Conservation (phyloP, 1,284 basidiomycete genomes). For the Heterobasidion parviporum region DNA sequence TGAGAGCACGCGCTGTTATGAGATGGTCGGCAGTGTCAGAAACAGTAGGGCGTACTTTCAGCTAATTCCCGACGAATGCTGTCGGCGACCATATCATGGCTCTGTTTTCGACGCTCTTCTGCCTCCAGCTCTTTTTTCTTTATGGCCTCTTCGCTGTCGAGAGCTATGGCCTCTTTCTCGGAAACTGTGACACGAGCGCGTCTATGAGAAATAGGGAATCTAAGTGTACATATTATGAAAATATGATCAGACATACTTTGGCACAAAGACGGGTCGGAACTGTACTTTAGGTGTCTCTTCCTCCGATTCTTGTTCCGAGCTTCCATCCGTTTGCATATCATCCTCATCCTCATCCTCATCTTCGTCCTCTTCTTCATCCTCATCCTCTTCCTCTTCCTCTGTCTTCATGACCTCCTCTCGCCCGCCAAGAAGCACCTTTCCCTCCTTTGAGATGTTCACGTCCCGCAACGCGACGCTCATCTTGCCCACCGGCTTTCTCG, state of each 20-base stretch:
- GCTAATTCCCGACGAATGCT: constrained; percentile 78
- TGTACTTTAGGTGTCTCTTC: constrained; percentile 47
- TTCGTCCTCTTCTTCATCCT: constrained; percentile 13
- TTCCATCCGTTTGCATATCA: constrained; percentile 27
- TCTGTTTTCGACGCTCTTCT: constrained; percentile 71
- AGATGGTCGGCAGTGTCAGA: not conserved
- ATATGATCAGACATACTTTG: constrained; percentile 54
- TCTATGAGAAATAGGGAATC: constrained; percentile 29
- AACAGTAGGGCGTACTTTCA: constrained; percentile 49
- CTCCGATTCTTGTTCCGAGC: constrained; percentile 36
- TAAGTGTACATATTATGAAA: not conserved
- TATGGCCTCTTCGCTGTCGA: constrained; percentile 63
- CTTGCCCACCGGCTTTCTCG: constrained; percentile 29
- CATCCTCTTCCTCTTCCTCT: constrained; percentile 27
- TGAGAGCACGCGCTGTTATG: constrained; percentile 1
- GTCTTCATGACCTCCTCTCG: constrained; percentile 68
- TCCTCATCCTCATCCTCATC: constrained; percentile 36
- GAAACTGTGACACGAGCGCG: constrained; percentile 62
- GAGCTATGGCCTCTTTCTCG: constrained; percentile 54
- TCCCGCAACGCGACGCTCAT: constrained; percentile 70
- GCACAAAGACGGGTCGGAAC: constrained; percentile 86
- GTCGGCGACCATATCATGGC: constrained; percentile 82
- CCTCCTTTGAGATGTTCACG: constrained; percentile 69
- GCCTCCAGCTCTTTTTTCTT: constrained; percentile 57
- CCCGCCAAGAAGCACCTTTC: constrained; percentile 70